Conservation (phyloP, 2,329 filamentous ascomycete genomes). For the Atkinsonella texensis region DNA sequence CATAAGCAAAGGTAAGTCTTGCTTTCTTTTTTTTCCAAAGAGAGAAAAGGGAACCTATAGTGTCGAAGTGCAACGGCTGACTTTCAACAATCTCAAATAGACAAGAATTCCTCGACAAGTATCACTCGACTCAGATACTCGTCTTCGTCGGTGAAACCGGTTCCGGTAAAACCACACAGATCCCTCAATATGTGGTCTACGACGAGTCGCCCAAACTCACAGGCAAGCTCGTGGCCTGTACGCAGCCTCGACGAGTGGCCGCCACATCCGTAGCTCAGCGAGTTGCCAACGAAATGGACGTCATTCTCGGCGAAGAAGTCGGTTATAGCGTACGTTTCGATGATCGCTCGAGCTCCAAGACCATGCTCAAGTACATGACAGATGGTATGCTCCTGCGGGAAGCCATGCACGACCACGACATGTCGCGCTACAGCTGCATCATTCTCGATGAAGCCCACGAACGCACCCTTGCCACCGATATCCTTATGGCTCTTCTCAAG, state of each 20-base stretch:
- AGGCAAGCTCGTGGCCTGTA: constrained; percentile 89
- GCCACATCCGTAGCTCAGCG: constrained; percentile 98
- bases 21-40: not conserved
- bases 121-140: constrained; percentile 88
- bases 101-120: constrained; percentile 86
- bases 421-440: constrained; percentile 90
- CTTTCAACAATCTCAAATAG: constrained; percentile 26
- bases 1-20: constrained; percentile 68
- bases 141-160: constrained; percentile 98
- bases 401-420: constrained; percentile 88
- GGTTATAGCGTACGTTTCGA: constrained; percentile 99
- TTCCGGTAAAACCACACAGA: constrained; percentile 98
- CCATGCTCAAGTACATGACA: constrained; percentile 98
- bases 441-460: constrained; percentile 99
- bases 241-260: constrained; percentile 91
- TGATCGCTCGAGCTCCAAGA: constrained; percentile 79
- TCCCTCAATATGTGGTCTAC: constrained; percentile 94
- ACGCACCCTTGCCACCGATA: constrained; percentile 90
- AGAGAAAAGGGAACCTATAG: not conserved
- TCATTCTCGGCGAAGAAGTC: constrained; percentile 83
- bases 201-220: constrained; percentile 84
- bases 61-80: not conserved
- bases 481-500: constrained; percentile 93
- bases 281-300: constrained; percentile 95
- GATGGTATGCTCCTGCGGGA: constrained; percentile 97